Percentiles rank a stretch among this genome's conserved stretches.
Conservation (phyloP, 176 grass and related monocot genomes). For the Dactylis glomerata region DNA sequence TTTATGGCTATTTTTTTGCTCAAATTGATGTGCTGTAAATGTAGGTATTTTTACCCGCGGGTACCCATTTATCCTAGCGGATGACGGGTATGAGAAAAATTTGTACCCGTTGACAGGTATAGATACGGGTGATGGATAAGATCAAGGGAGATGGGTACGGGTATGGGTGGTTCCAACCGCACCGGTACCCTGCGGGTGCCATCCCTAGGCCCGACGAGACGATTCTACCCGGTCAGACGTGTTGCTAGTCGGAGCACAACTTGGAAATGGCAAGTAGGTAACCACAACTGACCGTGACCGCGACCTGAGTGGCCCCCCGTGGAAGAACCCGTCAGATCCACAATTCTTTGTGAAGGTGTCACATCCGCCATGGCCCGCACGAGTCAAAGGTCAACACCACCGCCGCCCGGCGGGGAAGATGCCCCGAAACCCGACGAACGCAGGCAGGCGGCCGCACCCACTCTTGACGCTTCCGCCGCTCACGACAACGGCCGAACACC, state of each 20-base stretch:
- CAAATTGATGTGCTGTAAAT: too few relatives aligned
- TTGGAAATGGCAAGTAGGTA: constrained; percentile 7
- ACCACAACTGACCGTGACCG: background rate
- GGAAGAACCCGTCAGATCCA: background rate
- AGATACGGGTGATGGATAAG: too few relatives aligned
- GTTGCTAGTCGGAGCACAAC: background rate
- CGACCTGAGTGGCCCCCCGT: constrained; percentile 15
- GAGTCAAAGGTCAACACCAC: constrained; percentile 1
- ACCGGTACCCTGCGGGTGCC: too few relatives aligned
- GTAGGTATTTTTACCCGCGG: too few relatives aligned
- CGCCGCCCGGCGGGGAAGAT: background rate
- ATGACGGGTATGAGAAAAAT: too few relatives aligned
- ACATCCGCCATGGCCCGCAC: background rate
- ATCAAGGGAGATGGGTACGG: too few relatives aligned
- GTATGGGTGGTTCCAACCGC: too few relatives aligned
- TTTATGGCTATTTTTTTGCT: too few relatives aligned
- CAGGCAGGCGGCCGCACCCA: background rate
- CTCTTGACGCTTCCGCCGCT: constrained; percentile 28
- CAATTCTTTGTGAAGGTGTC: background rate
- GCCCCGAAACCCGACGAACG: constrained; percentile 13
- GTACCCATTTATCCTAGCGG: too few relatives aligned
- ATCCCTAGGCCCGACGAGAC: too few relatives aligned
- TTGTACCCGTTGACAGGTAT: too few relatives aligned
- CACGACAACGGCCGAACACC: constrained; percentile 22
- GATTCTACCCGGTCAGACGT: background rate